Evolutionary conservation across 441 rosid genomes (phyloP).

Genomic region (Raphanus hybrid): DNA sequence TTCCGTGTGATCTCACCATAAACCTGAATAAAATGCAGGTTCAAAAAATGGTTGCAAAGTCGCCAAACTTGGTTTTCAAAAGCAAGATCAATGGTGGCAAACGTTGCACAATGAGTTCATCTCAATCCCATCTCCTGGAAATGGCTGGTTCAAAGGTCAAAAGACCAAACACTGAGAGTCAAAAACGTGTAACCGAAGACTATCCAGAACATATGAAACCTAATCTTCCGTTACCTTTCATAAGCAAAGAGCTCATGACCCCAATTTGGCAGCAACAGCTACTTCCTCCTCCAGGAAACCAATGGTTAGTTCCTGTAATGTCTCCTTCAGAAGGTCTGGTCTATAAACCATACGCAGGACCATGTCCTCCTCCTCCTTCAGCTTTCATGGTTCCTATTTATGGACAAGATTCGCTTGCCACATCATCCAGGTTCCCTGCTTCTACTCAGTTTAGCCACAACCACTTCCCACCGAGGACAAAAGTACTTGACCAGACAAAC

Average conservation of each 20-base stretch:
- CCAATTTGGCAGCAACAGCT: conserved; percentile 38
- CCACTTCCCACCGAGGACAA: conserved; percentile 52
- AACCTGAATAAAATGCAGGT: conserved; percentile 50
- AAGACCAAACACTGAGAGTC: conserved; percentile 38
- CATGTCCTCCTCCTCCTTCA: conserved; percentile 57
- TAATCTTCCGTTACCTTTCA: conserved; percentile 52
- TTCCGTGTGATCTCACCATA: conserved; percentile 3
- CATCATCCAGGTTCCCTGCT: conserved; percentile 27
- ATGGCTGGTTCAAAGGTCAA: conserved; percentile 32
- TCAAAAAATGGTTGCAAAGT: conserved; percentile 58
- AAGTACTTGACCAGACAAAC: conserved; percentile 51
- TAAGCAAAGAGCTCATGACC: conserved; percentile 44
- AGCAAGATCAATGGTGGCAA: conserved; percentile 41
- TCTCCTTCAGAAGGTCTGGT: conserved; percentile 67
- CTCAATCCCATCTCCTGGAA: neutral
- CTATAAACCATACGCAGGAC: conserved; percentile 61
- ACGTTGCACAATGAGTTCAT: conserved; percentile 28
- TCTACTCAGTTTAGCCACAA: conserved; percentile 45
- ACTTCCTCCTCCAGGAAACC: conserved; percentile 51
- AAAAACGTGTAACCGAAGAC: conserved; percentile 41
- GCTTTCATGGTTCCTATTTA: conserved; percentile 61
- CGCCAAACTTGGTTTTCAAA: conserved; percentile 52
- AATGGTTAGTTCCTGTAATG: conserved; percentile 70
- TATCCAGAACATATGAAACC: conserved; percentile 49
- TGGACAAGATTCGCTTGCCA: conserved; percentile 31